Evolutionary conservation across 441 rosid species (phyloP), one percentile per base, ranked within the genome.

Genomic region (Gossypium gossypioides): DNA sequence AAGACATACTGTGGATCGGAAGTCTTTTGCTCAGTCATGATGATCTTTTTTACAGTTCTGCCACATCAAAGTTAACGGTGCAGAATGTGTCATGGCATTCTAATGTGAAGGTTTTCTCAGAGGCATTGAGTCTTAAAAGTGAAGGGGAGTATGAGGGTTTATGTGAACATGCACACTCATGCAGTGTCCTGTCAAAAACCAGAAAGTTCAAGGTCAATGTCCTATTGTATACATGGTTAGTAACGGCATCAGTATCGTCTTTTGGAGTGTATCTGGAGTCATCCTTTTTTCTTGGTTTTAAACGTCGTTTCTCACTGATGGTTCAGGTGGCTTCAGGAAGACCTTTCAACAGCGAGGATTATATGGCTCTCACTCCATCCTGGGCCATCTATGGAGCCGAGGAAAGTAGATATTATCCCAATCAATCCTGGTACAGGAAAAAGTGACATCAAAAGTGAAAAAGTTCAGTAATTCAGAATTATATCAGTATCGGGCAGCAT

Each of bases 51-150:
- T 50, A 48, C 80, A 95, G 97, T 64, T 84, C 99, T 69, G 91
- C 97, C 21, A 89, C 97, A 51, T 95, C 99, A 74, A 95, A 95
- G 82, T 75, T 95, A 84, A 92, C 92, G 1, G 92, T 91, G 97
- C 96, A 95, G 83, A 95, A 92, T 77, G 97, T 92, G 46, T 97
- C 99, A 0, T 95, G 97, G 97, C 99, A 92, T 76, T 61, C 93
- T 7, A 97, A 95, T 61, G 97, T 95, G 65, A 95, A 81, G 83
- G 86, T 85, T 63, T 95, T 95, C 77, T 95, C 96, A 22, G 97
- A 95, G 80, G 92, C 89, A 57, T 79, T 92, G 64, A 82, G 96
- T 69, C 59, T 64, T 65, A 92, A 81, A 79, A 91, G 97, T 77
- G 75, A 83, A 7, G 99, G 97, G 46, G 84, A 85, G 75, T 95